These are phyloP conservation scores for cucumber (Cucumis sativus) DNA, from an alignment of 306 rosid genomes.

Conservation along the genomic window Cucumber_9930_V3 NC_026657.2:7036001-7036500, in stretches of 20 bases:
- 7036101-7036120: conserved; percentile 29
- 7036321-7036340: too few relatives aligned
- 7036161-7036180: conserved; percentile 22
- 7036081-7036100: conserved; percentile 9
- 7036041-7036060: too few relatives aligned
- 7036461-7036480: conserved; percentile 1
- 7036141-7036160: conserved; percentile 17
- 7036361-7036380: too few relatives aligned
- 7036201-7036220: conserved; percentile 18
- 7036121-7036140: conserved; percentile 23
- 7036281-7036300: not conserved
- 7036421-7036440: too few relatives aligned
- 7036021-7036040: too few relatives aligned
- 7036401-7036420: too few relatives aligned
- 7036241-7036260: conserved; percentile 12
- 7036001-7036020: too few relatives aligned
- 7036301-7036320: too few relatives aligned
- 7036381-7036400: too few relatives aligned
- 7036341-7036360: too few relatives aligned
- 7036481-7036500: conserved; percentile 29
- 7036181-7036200: conserved; percentile 1
- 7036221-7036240: conserved; percentile 14
- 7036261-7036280: conserved; percentile 17
- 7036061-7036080: not conserved
- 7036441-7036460: not conserved